Evolutionary conservation across 345 rosid species (phyloP).

Genomic region (Rubroshorea leprosula): DNA sequence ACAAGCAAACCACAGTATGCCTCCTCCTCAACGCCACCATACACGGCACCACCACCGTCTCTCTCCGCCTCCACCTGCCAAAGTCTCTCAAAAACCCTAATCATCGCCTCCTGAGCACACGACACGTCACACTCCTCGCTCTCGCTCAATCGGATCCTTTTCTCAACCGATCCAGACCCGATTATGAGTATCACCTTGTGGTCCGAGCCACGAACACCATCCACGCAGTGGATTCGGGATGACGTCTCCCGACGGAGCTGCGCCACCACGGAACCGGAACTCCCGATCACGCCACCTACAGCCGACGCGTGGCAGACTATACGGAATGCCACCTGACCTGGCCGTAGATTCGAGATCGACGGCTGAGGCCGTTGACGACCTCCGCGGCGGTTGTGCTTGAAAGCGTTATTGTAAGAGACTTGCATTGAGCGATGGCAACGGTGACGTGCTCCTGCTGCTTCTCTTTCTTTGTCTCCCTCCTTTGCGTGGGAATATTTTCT

Average conservation of each 20-base stretch:
- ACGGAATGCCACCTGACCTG: conserved; percentile 29
- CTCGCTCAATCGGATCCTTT: conserved; percentile 24
- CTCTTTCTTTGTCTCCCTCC: not conserved
- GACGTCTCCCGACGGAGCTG: conserved; percentile 31
- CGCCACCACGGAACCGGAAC: conserved; percentile 29
- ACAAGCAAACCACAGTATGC: conserved; percentile 58
- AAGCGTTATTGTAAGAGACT: conserved; percentile 8
- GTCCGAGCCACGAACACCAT: conserved; percentile 27
- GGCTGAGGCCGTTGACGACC: conserved; percentile 12
- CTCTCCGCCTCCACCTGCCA: conserved; percentile 41
- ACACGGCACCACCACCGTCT: conserved; percentile 16
- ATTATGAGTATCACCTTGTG: conserved; percentile 37
- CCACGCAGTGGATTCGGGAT: conserved; percentile 33
- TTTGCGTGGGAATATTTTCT: no score
- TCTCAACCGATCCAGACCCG: conserved; percentile 29
- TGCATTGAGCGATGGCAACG: conserved; percentile 15
- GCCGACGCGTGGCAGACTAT: conserved; percentile 36
- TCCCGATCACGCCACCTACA: conserved; percentile 38
- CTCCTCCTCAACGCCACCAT: conserved; percentile 19
- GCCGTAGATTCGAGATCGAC: conserved; percentile 12
- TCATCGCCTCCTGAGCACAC: conserved; percentile 48
- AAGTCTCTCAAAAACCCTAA: conserved; percentile 54
- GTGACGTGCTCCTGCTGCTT: no score
- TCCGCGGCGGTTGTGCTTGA: conserved; percentile 10
- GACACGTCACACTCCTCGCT: conserved; percentile 36